These are phyloP conservation scores for Fonsecaea erecta DNA, from an alignment of 2,329 filamentous ascomycete genomes.

Conservation along the genomic window DNA sequence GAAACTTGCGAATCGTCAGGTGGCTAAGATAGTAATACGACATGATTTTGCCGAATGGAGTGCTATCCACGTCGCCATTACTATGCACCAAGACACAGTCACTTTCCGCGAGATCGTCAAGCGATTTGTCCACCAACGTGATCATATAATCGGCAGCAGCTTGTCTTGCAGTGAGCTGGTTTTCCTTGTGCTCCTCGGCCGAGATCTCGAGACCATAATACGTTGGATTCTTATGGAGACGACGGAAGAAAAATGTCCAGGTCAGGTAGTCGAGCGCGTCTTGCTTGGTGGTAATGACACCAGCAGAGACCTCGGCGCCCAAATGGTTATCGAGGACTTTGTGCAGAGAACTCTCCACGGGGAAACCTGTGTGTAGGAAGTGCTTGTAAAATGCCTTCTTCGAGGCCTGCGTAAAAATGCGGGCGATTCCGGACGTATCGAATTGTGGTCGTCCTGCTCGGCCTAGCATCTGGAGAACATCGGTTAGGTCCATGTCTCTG, in stretches of 20 bases:
- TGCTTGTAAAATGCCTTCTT: slow-evolving; percentile 99
- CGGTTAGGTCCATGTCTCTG: slow-evolving; percentile 97
- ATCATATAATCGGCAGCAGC: slow-evolving; percentile 95
- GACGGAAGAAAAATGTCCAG: slow-evolving; percentile 99
- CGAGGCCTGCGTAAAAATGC: slow-evolving; percentile 94
- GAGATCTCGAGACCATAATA: slow-evolving; percentile 97
- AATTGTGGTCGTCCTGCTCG: slow-evolving; percentile 95
- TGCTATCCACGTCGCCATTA: slow-evolving; percentile 88
- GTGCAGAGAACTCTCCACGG: slow-evolving; percentile 93
- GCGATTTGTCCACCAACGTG: slow-evolving; percentile 83
- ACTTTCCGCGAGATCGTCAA: slow-evolving; percentile 79
- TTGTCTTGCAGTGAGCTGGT: slow-evolving; percentile 80
- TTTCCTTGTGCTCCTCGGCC: slow-evolving; percentile 76
- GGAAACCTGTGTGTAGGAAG: slow-evolving; percentile 96
- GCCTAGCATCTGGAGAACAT: slow-evolving; percentile 97
- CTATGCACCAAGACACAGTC: slow-evolving; percentile 81
- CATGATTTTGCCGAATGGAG: slow-evolving; percentile 96
- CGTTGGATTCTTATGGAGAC: slow-evolving; percentile 95
- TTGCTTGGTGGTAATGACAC: slow-evolving; percentile 91
- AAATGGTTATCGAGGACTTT: slow-evolving; percentile 97
- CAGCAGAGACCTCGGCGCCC: slow-evolving; percentile 89
- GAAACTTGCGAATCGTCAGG: slow-evolving; percentile 86
- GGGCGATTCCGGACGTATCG: slow-evolving; percentile 90
- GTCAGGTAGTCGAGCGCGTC: slow-evolving; percentile 97
- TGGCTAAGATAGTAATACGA: slow-evolving; percentile 99